phyloP scores from a whole-genome alignment of 1,139 yeast species.

The Blastobotrys elegans region DNA sequence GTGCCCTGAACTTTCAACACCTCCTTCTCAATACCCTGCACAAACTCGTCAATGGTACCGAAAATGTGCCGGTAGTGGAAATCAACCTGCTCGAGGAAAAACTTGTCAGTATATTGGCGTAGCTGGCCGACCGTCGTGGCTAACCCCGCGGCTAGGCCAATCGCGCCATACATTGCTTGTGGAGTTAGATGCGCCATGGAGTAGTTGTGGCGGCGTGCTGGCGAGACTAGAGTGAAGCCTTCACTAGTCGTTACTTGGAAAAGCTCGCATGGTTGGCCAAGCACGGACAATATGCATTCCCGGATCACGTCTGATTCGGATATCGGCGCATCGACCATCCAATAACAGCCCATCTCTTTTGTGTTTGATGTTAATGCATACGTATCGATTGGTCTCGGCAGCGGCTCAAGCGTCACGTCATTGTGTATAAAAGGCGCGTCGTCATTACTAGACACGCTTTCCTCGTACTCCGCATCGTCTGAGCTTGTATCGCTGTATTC shows the following conservation, averaged over 20 bases:
- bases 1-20: constrained; percentile 12
- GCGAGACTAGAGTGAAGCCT: not conserved
- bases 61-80: constrained; percentile 18
- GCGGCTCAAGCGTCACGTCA: constrained; percentile 7
- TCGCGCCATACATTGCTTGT: constrained; percentile 13
- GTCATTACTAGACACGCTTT: not conserved
- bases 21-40: constrained; percentile 11
- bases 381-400: constrained; percentile 7
- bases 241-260: not conserved
- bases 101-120: constrained; percentile 17
- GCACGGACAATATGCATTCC: constrained; percentile 18
- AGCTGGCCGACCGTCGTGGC: constrained; percentile 19
- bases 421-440: not conserved
- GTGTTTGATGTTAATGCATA: not conserved
- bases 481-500: not conserved
- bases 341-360: not conserved
- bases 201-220: not conserved
- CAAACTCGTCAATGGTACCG: constrained; percentile 17
- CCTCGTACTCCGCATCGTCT: constrained; percentile 13
- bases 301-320: constrained; percentile 19
- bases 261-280: constrained; percentile 18
- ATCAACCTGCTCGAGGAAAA: constrained; percentile 9
- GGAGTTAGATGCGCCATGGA: constrained; percentile 14
- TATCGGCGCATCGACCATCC: constrained; percentile 4
- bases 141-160: constrained; percentile 14